A percentile compares a stretch with the other conserved stretches of the same genome.
Conservation (phyloP, 306 rosid genomes). For the Castanopsis chinensis region DNA sequence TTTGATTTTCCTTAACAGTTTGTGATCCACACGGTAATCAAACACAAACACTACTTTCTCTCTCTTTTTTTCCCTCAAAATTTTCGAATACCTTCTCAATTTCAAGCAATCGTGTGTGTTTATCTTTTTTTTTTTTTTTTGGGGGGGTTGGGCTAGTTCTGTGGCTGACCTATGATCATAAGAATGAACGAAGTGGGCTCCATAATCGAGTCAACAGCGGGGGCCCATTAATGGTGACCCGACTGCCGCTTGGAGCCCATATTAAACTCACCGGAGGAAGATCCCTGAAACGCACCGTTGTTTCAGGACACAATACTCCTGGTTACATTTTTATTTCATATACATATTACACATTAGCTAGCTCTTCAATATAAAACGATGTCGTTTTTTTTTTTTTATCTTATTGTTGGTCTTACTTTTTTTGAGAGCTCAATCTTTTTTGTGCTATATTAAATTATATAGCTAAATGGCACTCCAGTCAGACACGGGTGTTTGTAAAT, state of each 20-base stretch:
- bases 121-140: no score
- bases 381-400: background rate
- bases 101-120: no score
- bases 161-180: no score
- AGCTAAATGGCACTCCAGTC: conserved; percentile 42
- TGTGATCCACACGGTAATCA: background rate
- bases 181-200: conserved; percentile 28
- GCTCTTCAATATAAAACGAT: background rate
- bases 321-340: background rate
- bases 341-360: background rate
- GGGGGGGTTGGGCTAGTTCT: no score
- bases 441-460: no score
- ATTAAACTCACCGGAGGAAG: conserved; percentile 49
- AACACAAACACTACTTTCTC: no score
- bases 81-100: no score
- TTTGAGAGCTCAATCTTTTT: background rate
- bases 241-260: conserved; percentile 90
- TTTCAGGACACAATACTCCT: conserved; percentile 64
- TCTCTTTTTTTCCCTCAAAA: no score
- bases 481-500: conserved; percentile 68
- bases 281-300: conserved; percentile 49
- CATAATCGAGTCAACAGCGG: conserved; percentile 74
- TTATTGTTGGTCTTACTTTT: background rate
- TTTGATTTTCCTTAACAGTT: background rate
- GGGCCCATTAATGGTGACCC: conserved; percentile 46